Evolutionary conservation across 1,139 yeast genomes (phyloP).

Genomic region (Trichomonascaceae sp.): DNA sequence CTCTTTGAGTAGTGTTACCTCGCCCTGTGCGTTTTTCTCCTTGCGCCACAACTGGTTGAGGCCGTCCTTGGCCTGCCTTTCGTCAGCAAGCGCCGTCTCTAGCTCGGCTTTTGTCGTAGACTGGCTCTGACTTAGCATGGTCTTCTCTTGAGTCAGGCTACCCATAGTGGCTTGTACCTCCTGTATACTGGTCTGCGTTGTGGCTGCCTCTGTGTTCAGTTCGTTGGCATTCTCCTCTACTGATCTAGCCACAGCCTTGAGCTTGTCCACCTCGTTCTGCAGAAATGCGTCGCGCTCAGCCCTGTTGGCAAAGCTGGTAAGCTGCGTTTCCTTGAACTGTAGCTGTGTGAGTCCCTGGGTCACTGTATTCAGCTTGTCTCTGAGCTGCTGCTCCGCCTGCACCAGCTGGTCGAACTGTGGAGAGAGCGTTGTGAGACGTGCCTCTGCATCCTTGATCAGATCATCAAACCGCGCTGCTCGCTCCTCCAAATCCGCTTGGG

Average conservation of each 20-base stretch:
- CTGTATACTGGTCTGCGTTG: no score
- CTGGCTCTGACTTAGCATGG: no score
- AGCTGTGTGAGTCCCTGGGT: slow-evolving; percentile 48
- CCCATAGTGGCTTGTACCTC: no score
- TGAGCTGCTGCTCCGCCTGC: slow-evolving; percentile 2
- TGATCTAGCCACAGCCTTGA: slow-evolving; percentile 24
- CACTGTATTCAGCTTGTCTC: slow-evolving; percentile 23
- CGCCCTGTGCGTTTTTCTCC: slow-evolving; percentile 49
- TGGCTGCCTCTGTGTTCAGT: slow-evolving; percentile 26
- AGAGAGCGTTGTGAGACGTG: neutral
- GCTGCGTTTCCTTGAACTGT: slow-evolving; percentile 63
- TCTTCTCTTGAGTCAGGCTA: no score
- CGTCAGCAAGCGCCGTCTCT: slow-evolving; percentile 15
- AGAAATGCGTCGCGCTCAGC: slow-evolving; percentile 63
- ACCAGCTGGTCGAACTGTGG: neutral
- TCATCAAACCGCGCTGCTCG: neutral
- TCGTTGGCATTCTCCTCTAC: slow-evolving; percentile 16
- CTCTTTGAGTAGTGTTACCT: slow-evolving; percentile 40
- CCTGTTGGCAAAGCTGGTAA: slow-evolving; percentile 42
- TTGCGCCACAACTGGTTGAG: slow-evolving; percentile 50
- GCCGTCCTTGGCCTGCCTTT: slow-evolving; percentile 31
- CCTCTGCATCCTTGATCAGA: neutral
- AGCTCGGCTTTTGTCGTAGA: slow-evolving; percentile 9
- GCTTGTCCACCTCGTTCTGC: slow-evolving; percentile 31
- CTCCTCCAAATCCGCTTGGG: neutral